phyloP scores from a whole-genome alignment of 2,329 filamentous ascomycete species.

The Epichloe hybrida region DNA sequence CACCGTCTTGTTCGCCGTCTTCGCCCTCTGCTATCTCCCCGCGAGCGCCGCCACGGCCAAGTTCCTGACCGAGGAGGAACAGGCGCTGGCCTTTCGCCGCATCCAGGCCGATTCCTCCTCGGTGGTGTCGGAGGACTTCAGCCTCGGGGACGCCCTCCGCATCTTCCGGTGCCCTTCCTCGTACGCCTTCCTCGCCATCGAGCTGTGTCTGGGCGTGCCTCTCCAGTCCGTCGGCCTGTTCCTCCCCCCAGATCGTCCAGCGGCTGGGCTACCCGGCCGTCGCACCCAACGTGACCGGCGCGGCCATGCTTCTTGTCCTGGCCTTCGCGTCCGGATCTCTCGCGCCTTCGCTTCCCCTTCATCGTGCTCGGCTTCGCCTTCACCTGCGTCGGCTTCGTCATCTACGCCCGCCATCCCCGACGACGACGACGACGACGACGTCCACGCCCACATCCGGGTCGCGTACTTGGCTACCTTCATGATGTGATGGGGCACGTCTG shows the following conservation, averaged over 20 bases:
- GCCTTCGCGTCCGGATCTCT: slow-evolving; percentile 59
- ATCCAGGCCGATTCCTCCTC: slow-evolving; percentile 64
- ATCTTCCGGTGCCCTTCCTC: slow-evolving; percentile 38
- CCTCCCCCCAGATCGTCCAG: slow-evolving; percentile 41
- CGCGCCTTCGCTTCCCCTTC: slow-evolving; percentile 57
- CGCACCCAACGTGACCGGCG: slow-evolving; percentile 63
- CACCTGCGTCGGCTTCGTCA: slow-evolving; percentile 65
- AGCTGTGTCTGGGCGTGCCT: slow-evolving; percentile 46
- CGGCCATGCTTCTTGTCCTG: slow-evolving; percentile 56
- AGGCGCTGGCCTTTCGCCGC: slow-evolving; percentile 54
- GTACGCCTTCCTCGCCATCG: slow-evolving; percentile 37
- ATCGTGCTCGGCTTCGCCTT: slow-evolving; percentile 61
- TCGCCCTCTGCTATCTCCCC: slow-evolving; percentile 63
- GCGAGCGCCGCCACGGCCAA: slow-evolving; percentile 45
- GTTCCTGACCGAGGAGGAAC: slow-evolving; percentile 55
- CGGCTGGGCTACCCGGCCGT: slow-evolving; percentile 34
- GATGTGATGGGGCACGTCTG: slow-evolving; percentile 71
- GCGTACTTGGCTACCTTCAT: slow-evolving; percentile 69
- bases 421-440: slow-evolving; percentile 52
- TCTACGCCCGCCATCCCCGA: slow-evolving; percentile 60
- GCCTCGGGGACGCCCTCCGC: slow-evolving; percentile 34
- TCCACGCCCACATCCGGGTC: slow-evolving; percentile 44
- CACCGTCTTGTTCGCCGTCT: slow-evolving; percentile 47
- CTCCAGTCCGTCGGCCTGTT: slow-evolving; percentile 41
- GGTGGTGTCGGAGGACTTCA: slow-evolving; percentile 38